These are phyloP conservation scores for Coemansia sp. DNA, from an alignment of 192 early-diverging fungal species.

Conservation along the genomic window DNA sequence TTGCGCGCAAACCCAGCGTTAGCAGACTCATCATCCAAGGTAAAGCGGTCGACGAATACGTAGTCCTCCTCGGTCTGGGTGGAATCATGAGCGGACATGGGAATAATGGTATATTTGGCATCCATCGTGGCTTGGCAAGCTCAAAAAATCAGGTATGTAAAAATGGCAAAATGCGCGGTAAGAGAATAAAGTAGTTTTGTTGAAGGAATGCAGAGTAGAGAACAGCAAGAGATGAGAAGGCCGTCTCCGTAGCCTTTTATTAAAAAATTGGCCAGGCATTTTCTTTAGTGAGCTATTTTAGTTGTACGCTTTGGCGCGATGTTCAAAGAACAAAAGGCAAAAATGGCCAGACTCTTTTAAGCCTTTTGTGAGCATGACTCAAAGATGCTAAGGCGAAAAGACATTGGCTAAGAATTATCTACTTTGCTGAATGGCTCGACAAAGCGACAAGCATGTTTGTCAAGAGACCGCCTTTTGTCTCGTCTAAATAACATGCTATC, in stretches of 20 bases:
- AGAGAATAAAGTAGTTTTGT: not conserved
- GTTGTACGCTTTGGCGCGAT: not conserved
- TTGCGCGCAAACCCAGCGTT: conserved; percentile 2
- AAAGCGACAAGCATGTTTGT: conserved; percentile 1
- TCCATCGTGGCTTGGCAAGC: not conserved
- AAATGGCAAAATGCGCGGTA: not conserved
- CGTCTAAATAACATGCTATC: no score
- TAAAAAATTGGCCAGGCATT: no score
- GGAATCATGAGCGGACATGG: not conserved
- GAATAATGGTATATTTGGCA: not conserved
- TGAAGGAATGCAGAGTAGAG: not conserved
- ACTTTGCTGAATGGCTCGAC: not conserved
- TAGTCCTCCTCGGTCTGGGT: not conserved
- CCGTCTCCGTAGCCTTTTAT: not conserved
- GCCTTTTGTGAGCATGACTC: not conserved
- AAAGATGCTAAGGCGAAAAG: not conserved
- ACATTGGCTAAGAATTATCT: not conserved
- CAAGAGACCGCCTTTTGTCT: not conserved
- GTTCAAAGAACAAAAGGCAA: not conserved
- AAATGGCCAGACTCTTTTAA: not conserved
- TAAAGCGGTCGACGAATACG: not conserved
- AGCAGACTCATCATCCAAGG: not conserved
- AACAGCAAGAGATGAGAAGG: not conserved
- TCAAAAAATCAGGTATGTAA: not conserved
- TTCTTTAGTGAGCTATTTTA: no score